These are phyloP conservation scores for Adansonia gregorii DNA, from an alignment of 441 rosid species.

Conservation along the genomic window DNA sequence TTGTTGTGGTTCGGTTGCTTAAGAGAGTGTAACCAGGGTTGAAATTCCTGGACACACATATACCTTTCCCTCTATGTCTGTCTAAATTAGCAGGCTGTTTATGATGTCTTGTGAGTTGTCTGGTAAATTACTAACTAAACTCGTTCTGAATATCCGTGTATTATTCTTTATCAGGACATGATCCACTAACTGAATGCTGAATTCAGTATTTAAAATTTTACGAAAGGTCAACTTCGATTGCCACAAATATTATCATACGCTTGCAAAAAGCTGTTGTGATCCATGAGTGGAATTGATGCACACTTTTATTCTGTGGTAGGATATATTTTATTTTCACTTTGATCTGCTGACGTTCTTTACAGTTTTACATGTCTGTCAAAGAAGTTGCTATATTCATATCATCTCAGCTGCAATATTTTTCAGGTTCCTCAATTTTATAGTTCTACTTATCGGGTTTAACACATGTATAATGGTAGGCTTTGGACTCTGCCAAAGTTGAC, in stretches of 20 bases:
- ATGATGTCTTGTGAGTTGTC: not conserved
- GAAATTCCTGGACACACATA: not conserved
- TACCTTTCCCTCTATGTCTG: not conserved
- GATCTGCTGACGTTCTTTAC: not conserved
- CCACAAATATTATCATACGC: not conserved
- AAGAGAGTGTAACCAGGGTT: too few relatives aligned
- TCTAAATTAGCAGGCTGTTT: not conserved
- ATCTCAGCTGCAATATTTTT: not conserved
- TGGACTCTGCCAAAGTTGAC: constrained; percentile 64
- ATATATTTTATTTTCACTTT: too few relatives aligned
- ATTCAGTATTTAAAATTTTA: not conserved
- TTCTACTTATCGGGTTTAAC: not conserved
- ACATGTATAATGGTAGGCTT: constrained; percentile 49
- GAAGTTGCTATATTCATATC: not conserved
- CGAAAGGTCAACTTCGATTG: not conserved
- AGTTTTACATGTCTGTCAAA: not conserved
- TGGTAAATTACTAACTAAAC: not conserved
- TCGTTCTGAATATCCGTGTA: not conserved
- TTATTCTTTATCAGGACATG: not conserved
- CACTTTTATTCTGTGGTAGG: not conserved
- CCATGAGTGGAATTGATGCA: not conserved
- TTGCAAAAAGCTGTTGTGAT: not conserved
- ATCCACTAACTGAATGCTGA: not conserved
- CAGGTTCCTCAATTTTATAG: not conserved
- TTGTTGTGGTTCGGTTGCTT: too few relatives aligned